These are phyloP conservation scores for Salix caprea DNA, from an alignment of 345 rosid species.

Conservation along the genomic window DNA sequence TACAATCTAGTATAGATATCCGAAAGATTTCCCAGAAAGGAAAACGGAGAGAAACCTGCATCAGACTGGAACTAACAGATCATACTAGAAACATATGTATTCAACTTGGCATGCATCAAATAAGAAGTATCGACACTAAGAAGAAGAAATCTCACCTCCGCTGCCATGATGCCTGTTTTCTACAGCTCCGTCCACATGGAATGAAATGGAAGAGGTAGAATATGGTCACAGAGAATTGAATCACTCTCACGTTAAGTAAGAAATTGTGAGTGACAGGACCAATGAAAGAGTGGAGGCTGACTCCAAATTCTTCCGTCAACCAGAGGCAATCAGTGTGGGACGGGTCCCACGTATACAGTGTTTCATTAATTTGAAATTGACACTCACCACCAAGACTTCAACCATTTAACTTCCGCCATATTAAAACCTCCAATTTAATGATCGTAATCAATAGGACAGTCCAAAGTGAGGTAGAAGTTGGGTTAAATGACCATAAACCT, in stretches of 20 bases:
- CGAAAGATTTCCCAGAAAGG: not conserved
- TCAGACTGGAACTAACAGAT: not conserved
- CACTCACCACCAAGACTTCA: slow-evolving; percentile 18
- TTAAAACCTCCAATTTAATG: not conserved
- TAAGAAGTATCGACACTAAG: not conserved
- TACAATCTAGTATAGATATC: not conserved
- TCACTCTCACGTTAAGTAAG: not conserved
- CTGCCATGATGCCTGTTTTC: slow-evolving; percentile 23
- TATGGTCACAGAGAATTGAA: not conserved
- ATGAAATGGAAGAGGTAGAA: not conserved
- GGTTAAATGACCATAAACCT: not conserved
- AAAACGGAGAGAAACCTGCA: not conserved
- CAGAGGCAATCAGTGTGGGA: slow-evolving; percentile 3
- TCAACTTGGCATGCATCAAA: not conserved
- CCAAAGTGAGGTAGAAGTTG: not conserved
- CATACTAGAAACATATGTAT: not conserved
- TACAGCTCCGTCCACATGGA: slow-evolving; percentile 1
- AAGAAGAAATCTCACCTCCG: slow-evolving; percentile 21
- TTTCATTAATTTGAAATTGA: slow-evolving; percentile 8
- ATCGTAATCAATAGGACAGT: not conserved
- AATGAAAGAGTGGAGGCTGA: not conserved
- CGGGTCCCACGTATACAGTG: slow-evolving; percentile 28
- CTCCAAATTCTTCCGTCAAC: slow-evolving; percentile 17
- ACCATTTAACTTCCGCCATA: slow-evolving; percentile 27
- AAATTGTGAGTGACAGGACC: not conserved